Percentiles rank a stretch among this genome's conserved stretches.
Conservation (phyloP, 306 rosid genomes). For the Lathyrus sativus region DNA sequence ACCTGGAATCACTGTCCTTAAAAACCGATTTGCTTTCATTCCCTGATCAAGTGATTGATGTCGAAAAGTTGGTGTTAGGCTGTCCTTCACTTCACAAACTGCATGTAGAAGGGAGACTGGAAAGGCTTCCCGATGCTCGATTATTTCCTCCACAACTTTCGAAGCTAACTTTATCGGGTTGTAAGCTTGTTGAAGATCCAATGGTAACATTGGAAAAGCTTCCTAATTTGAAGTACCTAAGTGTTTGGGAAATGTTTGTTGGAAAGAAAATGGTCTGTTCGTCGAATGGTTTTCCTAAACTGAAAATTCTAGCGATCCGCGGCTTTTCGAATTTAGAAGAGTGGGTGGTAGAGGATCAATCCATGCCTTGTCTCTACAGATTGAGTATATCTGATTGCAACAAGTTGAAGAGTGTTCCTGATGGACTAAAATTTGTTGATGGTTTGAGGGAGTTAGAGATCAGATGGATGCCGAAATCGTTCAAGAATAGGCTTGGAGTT, state of each 20-base stretch:
- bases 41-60: slow-evolving; percentile 40
- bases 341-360: slow-evolving; percentile 52
- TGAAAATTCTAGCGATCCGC: slow-evolving; percentile 39
- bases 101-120: slow-evolving; percentile 35
- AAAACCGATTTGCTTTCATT: slow-evolving; percentile 44
- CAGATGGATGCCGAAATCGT: slow-evolving; percentile 44
- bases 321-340: slow-evolving; percentile 42
- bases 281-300: slow-evolving; percentile 49
- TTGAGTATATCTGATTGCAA: slow-evolving; percentile 34
- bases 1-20: slow-evolving; percentile 51
- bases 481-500: slow-evolving; percentile 41
- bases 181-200: slow-evolving; percentile 48
- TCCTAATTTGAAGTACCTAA: slow-evolving; percentile 46
- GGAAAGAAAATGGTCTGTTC: slow-evolving; percentile 51
- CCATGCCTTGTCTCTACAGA: slow-evolving; percentile 40
- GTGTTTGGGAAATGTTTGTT: slow-evolving; percentile 41
- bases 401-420: slow-evolving; percentile 47
- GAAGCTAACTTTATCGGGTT: slow-evolving; percentile 45
- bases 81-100: slow-evolving; percentile 52
- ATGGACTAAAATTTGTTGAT: slow-evolving; percentile 45
- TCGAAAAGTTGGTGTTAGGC: slow-evolving; percentile 41
- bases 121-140: not conserved
- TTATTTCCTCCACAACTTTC: slow-evolving; percentile 32
- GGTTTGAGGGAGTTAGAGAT: slow-evolving; percentile 46
- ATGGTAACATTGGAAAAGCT: slow-evolving; percentile 47